phyloP scores from a whole-genome alignment of 2,329 filamentous ascomycete genomes.

The Dryadomyces quercus-mongolicae region DNA sequence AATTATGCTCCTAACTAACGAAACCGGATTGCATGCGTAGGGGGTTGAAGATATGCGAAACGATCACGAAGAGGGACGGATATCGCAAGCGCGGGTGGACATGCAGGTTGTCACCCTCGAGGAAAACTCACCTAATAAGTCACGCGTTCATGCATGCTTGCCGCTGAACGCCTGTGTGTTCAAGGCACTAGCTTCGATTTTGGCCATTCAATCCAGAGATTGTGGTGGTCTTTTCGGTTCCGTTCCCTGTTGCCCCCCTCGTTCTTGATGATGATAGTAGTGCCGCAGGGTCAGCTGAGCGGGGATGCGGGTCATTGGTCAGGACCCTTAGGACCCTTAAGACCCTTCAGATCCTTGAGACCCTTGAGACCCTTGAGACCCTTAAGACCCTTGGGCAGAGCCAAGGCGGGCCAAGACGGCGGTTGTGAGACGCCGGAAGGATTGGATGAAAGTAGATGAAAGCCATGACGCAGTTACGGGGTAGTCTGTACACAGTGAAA shows the following conservation, averaged over 20 bases:
- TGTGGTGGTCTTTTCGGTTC: background rate
- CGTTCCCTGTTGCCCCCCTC: background rate
- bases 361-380: too few species aligned
- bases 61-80: background rate
- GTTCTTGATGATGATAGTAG: background rate
- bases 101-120: slow-evolving; percentile 8
- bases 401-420: background rate
- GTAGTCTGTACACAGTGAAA: background rate
- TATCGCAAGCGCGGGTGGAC: background rate
- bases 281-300: background rate
- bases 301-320: background rate
- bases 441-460: background rate
- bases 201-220: background rate
- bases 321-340: background rate
- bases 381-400: too few species aligned
- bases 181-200: background rate
- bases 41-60: background rate
- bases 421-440: background rate
- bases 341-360: too few species aligned
- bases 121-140: slow-evolving; percentile 23
- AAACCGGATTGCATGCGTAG: background rate
- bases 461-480: too few species aligned
- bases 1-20: too few species aligned
- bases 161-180: slow-evolving; percentile 3
- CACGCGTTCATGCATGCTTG: slow-evolving; percentile 33